Percentiles rank a stretch among this genome's conserved stretches.
Evolutionary conservation across 2,329 filamentous ascomycete species (phyloP).

Genomic region (Alternaria arborescens): DNA sequence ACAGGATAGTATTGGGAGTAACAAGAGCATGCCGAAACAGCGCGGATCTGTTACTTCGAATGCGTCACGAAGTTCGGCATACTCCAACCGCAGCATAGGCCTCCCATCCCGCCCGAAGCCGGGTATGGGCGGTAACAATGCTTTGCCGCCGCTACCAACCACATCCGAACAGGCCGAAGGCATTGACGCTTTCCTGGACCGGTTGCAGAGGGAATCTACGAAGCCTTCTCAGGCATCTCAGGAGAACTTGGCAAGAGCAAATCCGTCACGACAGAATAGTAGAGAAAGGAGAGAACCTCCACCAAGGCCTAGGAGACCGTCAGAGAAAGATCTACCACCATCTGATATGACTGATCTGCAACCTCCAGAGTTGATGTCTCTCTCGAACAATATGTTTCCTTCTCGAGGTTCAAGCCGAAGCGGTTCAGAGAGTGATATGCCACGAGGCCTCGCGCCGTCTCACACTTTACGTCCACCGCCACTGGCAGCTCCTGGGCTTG

Average conservation of each 20-base stretch:
- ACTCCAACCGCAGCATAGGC: slow-evolving; percentile 39
- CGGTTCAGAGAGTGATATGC: slow-evolving; percentile 24
- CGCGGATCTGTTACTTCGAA: slow-evolving; percentile 42
- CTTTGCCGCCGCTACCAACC: slow-evolving; percentile 34
- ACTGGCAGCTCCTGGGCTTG: slow-evolving; percentile 28
- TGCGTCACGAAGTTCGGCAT: slow-evolving; percentile 41
- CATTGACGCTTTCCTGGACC: slow-evolving; percentile 50
- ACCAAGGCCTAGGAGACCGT: slow-evolving; percentile 35
- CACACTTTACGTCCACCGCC: slow-evolving; percentile 34
- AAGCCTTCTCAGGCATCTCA: slow-evolving; percentile 23
- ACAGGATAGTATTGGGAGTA: slow-evolving; percentile 43
- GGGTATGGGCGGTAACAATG: slow-evolving; percentile 20
- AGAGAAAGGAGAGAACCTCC: slow-evolving; percentile 29
- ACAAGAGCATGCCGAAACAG: slow-evolving; percentile 37
- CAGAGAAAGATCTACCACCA: slow-evolving; percentile 36
- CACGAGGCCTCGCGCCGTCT: slow-evolving; percentile 8
- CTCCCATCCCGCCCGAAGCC: slow-evolving; percentile 37
- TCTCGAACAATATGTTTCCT: slow-evolving; percentile 32
- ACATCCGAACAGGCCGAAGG: slow-evolving; percentile 40
- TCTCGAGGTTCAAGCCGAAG: slow-evolving; percentile 35
- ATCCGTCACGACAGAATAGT: slow-evolving; percentile 35
- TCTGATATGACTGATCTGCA: slow-evolving; percentile 33
- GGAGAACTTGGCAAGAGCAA: slow-evolving; percentile 27
- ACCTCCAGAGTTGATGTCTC: slow-evolving; percentile 26
- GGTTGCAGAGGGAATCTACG: slow-evolving; percentile 46